Evolutionary conservation across 2,329 filamentous ascomycete species (phyloP).

Genomic region (Fusarium bactridioides): DNA sequence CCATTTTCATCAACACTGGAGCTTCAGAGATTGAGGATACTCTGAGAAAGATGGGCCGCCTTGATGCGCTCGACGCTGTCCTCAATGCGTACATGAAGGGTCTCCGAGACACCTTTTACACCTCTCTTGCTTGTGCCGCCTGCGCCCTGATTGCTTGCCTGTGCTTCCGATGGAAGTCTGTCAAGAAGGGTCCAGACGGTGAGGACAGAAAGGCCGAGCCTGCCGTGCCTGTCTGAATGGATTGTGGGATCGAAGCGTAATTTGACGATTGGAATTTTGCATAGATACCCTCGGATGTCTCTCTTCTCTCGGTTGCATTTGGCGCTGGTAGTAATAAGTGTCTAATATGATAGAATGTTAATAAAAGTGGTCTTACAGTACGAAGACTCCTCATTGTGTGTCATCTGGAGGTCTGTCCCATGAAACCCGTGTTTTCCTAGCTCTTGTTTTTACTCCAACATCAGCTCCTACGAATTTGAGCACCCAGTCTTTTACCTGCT

Average conservation of each 20-base stretch:
- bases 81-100: slow-evolving; percentile 59
- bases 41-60: slow-evolving; percentile 51
- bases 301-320: slow-evolving; percentile 33
- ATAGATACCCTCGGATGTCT: slow-evolving; percentile 39
- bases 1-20: slow-evolving; percentile 60
- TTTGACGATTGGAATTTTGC: slow-evolving; percentile 28
- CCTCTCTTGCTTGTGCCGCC: slow-evolving; percentile 57
- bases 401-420: slow-evolving; percentile 54
- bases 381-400: slow-evolving; percentile 44
- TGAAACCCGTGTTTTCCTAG: slow-evolving; percentile 31
- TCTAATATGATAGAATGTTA: slow-evolving; percentile 12
- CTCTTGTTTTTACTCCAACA: slow-evolving; percentile 18
- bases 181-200: slow-evolving; percentile 53
- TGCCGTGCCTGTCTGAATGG: slow-evolving; percentile 35
- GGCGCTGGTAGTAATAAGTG: slow-evolving; percentile 13
- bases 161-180: slow-evolving; percentile 61
- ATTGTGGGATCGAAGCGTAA: background rate
- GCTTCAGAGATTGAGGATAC: slow-evolving; percentile 59
- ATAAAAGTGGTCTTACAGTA: background rate
- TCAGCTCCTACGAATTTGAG: slow-evolving; percentile 68
- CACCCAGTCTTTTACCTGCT: slow-evolving; percentile 78
- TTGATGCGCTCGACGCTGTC: slow-evolving; percentile 53
- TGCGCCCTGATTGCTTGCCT: slow-evolving; percentile 55
- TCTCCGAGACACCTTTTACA: slow-evolving; percentile 60
- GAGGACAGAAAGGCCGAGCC: slow-evolving; percentile 40